Conservation (phyloP, 1,284 basidiomycete species). For the Cutaneotrichosporon cavernicola region DNA sequence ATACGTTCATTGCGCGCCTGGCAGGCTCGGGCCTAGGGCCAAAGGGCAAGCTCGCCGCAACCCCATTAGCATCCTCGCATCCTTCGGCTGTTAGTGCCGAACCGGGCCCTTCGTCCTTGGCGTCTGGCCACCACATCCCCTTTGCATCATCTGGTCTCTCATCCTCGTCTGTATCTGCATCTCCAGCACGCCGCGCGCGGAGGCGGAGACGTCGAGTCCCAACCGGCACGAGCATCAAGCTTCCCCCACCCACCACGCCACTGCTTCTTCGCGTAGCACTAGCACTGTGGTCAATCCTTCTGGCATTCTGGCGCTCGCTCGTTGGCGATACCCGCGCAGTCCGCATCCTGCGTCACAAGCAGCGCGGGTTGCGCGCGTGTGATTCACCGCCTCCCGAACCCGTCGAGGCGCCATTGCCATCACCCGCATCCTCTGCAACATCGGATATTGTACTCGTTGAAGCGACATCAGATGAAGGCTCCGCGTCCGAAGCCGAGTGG, state of each 20-base stretch:
- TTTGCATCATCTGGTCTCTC: conserved; percentile 8
- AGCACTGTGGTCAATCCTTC: conserved; percentile 46
- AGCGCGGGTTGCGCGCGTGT: conserved; percentile 9
- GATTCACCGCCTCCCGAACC: neutral
- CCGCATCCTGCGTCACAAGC: conserved; percentile 19
- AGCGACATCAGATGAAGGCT: conserved; percentile 19
- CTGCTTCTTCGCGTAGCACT: conserved; percentile 42
- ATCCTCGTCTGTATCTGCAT: conserved; percentile 6
- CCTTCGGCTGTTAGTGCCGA: neutral
- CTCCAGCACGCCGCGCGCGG: conserved; percentile 7
- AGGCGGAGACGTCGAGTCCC: conserved; percentile 13
- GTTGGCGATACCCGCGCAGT: conserved; percentile 49
- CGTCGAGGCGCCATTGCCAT: neutral
- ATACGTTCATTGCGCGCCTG: conserved; percentile 33
- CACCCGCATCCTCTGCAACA: conserved; percentile 5
- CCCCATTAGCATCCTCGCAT: neutral
- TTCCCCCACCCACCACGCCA: conserved; percentile 47
- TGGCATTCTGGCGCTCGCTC: conserved; percentile 46
- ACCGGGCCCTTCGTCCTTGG: conserved; percentile 1
- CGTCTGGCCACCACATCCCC: neutral
- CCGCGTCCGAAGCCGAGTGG: conserved; percentile 34
- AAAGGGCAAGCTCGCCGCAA: neutral
- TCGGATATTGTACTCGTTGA: neutral
- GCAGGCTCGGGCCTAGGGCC: conserved; percentile 14
- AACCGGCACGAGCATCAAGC: conserved; percentile 38